These are phyloP conservation scores for Mycosarcoma maydis DNA, from an alignment of 1,284 basidiomycete species.

Conservation along the genomic window DNA sequence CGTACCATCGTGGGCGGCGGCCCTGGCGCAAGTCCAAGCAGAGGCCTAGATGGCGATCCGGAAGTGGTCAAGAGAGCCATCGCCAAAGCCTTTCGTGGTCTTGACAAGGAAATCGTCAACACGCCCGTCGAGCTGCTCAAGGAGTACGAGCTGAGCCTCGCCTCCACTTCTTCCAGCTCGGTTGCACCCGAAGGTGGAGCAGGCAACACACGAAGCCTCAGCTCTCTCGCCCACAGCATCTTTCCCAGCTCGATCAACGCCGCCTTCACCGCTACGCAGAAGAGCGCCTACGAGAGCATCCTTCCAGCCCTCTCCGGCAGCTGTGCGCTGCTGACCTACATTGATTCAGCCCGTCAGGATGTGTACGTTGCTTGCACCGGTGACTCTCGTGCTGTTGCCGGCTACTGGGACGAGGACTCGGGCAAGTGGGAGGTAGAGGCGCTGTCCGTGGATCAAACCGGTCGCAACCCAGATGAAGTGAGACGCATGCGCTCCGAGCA, in stretches of 20 bases:
- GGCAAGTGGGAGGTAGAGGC: constrained; percentile 86
- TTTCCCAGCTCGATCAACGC: constrained; percentile 56
- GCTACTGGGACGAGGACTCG: constrained; percentile 75
- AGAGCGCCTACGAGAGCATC: constrained; percentile 62
- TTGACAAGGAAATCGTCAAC: constrained; percentile 81
- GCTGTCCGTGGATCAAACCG: constrained; percentile 93
- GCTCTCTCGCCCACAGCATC: constrained; percentile 61
- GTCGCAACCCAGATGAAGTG: constrained; percentile 85
- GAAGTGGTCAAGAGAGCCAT: constrained; percentile 77
- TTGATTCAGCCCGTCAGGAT: constrained; percentile 63
- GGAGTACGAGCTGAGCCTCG: constrained; percentile 66
- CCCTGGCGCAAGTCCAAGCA: constrained; percentile 12
- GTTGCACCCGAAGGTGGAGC: constrained; percentile 35
- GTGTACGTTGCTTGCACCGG: constrained; percentile 80
- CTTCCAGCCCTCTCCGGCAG: constrained; percentile 62
- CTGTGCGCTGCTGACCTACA: constrained; percentile 65
- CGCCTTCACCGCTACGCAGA: constrained; percentile 59
- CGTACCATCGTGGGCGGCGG: constrained; percentile 58
- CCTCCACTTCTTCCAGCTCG: constrained; percentile 67
- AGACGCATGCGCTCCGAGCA: constrained; percentile 85
- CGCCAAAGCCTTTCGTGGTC: constrained; percentile 78
- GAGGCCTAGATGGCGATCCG: constrained; percentile 73
- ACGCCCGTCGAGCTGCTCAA: constrained; percentile 78
- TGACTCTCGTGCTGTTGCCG: constrained; percentile 94
- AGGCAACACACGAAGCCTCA: constrained; percentile 49